phyloP scores from a whole-genome alignment of 192 early-diverging fungal genomes.

The Chytriomyces confervae region DNA sequence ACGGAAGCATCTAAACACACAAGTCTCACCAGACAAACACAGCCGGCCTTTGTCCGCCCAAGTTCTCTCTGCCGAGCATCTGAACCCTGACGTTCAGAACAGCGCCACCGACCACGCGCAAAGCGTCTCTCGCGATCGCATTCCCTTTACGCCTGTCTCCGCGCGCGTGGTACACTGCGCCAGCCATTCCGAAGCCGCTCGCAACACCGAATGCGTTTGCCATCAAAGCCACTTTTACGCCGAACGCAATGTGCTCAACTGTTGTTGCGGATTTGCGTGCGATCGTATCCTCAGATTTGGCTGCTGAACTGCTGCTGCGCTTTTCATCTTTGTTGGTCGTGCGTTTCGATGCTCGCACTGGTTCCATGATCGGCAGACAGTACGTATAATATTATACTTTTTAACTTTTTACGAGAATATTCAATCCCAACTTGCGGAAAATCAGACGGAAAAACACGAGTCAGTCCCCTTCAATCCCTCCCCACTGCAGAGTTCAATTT shows the following conservation, averaged over 20 bases:
- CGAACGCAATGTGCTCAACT: not conserved
- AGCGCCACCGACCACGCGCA: not conserved
- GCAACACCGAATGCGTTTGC: constrained; percentile 8
- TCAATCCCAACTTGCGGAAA: too few relatives aligned
- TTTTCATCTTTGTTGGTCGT: too few relatives aligned
- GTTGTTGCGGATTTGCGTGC: not conserved
- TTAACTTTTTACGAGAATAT: too few relatives aligned
- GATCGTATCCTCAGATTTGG: too few relatives aligned
- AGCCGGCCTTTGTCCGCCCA: constrained; percentile 1
- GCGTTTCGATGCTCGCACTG: not conserved
- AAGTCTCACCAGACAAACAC: constrained; percentile 14
- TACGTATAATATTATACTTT: too few relatives aligned
- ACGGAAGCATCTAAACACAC: not conserved
- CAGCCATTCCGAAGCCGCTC: not conserved
- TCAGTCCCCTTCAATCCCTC: not conserved
- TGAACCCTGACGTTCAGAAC: not conserved
- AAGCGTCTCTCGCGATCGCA: not conserved
- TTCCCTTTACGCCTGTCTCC: constrained; percentile 2
- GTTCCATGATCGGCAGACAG: not conserved
- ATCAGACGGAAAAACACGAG: too few relatives aligned
- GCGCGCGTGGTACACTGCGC: not conserved
- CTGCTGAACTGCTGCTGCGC: too few relatives aligned
- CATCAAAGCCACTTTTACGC: not conserved
- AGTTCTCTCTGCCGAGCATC: not conserved
- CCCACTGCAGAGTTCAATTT: not conserved